Evolutionary conservation across 139 green algal species (phyloP).

Genomic region (Closterium sp.): DNA sequence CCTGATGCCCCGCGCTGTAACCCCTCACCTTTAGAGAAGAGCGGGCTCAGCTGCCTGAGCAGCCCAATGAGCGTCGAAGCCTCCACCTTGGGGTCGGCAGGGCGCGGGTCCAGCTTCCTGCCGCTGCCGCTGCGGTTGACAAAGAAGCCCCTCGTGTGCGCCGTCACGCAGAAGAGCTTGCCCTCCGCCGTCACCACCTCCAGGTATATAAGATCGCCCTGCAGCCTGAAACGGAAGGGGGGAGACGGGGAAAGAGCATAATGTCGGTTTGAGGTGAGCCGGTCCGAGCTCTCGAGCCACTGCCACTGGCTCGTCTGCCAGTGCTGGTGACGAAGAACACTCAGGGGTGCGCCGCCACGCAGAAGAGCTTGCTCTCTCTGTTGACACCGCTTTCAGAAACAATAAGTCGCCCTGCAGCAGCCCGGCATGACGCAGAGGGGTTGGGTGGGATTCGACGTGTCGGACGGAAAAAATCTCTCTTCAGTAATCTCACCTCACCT

Average conservation of each 20-base stretch:
- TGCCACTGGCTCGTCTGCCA: too few relatives aligned
- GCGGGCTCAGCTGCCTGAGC: conserved; percentile 22
- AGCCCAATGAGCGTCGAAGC: conserved; percentile 47
- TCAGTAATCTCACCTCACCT: too few relatives aligned
- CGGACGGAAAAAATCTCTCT: too few relatives aligned
- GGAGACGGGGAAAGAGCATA: not conserved
- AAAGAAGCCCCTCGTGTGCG: conserved; percentile 44
- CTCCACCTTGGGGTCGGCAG: conserved; percentile 22
- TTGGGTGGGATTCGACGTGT: too few relatives aligned
- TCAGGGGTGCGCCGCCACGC: not conserved
- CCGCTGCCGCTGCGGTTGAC: conserved; percentile 33
- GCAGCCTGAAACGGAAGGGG: conserved; percentile 13
- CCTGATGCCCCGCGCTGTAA: too few relatives aligned
- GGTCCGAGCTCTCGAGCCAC: too few relatives aligned
- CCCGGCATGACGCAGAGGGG: too few relatives aligned
- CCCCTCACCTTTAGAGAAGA: not conserved
- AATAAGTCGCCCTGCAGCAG: too few relatives aligned
- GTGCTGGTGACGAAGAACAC: not conserved
- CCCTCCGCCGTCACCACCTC: conserved; percentile 44
- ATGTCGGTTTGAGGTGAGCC: not conserved
- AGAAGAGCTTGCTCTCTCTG: not conserved
- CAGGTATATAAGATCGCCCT: conserved; percentile 51
- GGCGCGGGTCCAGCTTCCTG: conserved; percentile 11
- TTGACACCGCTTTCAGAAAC: not conserved
- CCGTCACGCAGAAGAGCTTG: conserved; percentile 44